phyloP scores from a whole-genome alignment of 164 flowering plant genomes.

The Warburgia ugandensis region DNA sequence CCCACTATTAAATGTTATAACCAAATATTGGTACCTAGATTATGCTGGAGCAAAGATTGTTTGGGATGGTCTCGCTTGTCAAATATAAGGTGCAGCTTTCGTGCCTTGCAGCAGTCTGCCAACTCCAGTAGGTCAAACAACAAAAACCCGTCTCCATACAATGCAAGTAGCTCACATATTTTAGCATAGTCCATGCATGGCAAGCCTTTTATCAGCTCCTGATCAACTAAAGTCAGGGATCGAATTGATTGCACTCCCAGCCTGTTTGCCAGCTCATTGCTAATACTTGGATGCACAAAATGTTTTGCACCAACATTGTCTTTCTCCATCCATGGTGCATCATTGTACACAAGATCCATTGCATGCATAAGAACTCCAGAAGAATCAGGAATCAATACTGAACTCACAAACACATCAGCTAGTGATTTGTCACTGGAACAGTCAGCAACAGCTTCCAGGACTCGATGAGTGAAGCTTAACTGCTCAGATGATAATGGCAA shows the following conservation, averaged over 20 bases:
- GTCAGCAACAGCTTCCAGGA: constrained; percentile 88
- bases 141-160: constrained; percentile 61
- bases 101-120: constrained; percentile 92
- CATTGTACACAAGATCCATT: constrained; percentile 73
- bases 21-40: constrained; percentile 50
- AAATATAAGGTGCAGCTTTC: constrained; percentile 65
- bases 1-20: not conserved
- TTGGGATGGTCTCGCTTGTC: constrained; percentile 85
- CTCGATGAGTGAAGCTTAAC: constrained; percentile 63
- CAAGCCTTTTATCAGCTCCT: constrained; percentile 76
- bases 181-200: constrained; percentile 80
- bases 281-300: constrained; percentile 69
- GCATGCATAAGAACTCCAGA: constrained; percentile 50
- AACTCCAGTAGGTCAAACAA: constrained; percentile 88
- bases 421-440: constrained; percentile 39
- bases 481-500: constrained; percentile 59
- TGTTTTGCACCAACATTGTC: constrained; percentile 36
- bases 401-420: constrained; percentile 28
- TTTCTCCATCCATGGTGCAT: constrained; percentile 97
- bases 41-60: constrained; percentile 80
- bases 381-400: constrained; percentile 68
- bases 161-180: constrained; percentile 55
- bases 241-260: constrained; percentile 85
- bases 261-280: constrained; percentile 71
- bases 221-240: constrained; percentile 72